Evolutionary conservation across 495 filamentous ascomycete genomes (phyloP), one percentile per base, ranked within the genome.

Genomic region (Penicillium fimorum): DNA sequence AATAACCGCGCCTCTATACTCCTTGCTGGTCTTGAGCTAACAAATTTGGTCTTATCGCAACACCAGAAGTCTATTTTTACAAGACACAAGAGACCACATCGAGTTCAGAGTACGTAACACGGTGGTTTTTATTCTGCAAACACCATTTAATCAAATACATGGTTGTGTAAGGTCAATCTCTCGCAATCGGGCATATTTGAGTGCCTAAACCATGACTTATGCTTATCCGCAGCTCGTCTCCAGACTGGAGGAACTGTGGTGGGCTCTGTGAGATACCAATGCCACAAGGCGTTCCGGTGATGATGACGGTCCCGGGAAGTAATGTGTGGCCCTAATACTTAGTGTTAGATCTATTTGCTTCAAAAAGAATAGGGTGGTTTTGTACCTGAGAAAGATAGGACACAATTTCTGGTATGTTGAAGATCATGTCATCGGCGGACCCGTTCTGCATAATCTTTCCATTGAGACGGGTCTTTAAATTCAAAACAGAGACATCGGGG

Each of bases 331-430:
- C 57, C 57, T 59, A 30, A 11, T 9, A 38, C 9, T 20, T 15
- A 15, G 13, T n/a, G 20, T 35, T 29, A 54, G 42, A 7, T 37
- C 2, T 38, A 25, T 24, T 5, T n/a, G 1, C 6, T 15, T 22
- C 5, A 8, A 46, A 46, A 11, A 10, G 13, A 2, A 29, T 6
- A 12, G 15, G 7, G 11, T 25, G 0, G 12, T 4, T 25, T n/a
- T 22, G 43, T 60, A 56, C 87, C 61, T 82, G 83, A 59, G 80
- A 85, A 24, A 91, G 65, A 61, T 88, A 86, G 1, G 81, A 69
- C 57, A 90, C 84, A 12, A 83, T 87, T 68, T 85, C 74, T 37
- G 75, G 79, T 17, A 90, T 80, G 49, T 76, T 75, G 68, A 90
- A 91, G 38, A 90, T 85, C 85, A 88, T 85, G 64, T 90, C 87